Conservation (phyloP, 1,284 basidiomycete species). For the Salmacisia buchloeana region DNA sequence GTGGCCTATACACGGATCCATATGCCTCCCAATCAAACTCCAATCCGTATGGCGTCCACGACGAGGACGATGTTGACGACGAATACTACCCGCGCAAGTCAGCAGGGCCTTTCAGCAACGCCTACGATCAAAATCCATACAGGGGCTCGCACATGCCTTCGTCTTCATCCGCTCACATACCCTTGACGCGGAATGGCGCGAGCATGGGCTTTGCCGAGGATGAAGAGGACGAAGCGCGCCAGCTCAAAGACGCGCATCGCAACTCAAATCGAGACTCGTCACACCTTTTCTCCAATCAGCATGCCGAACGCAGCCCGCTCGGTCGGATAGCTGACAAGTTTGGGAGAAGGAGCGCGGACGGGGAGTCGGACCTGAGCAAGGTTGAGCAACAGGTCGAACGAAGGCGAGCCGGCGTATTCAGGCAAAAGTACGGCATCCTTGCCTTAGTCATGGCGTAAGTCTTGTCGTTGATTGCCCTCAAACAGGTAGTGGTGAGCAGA, state of each 20-base stretch:
- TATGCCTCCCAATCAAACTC: background rate
- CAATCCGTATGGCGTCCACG: background rate
- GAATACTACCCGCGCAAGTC: conserved; percentile 5
- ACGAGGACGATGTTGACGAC: background rate
- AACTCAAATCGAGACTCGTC: conserved; percentile 4
- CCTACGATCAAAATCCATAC: too few relatives aligned
- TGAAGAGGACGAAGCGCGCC: conserved; percentile 39
- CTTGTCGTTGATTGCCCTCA: background rate
- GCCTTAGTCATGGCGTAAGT: background rate
- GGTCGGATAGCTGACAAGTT: background rate
- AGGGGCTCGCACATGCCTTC: too few relatives aligned
- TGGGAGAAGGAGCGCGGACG: background rate
- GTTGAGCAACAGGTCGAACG: conserved; percentile 1
- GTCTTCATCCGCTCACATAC: conserved; percentile 17
- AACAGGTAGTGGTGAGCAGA: background rate
- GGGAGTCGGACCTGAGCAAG: background rate
- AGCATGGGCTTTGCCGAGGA: conserved; percentile 45
- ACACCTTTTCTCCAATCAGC: conserved; percentile 21
- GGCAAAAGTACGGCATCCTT: background rate
- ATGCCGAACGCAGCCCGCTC: background rate
- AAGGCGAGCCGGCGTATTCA: background rate
- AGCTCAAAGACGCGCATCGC: conserved; percentile 22
- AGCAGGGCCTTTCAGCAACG: too few relatives aligned
- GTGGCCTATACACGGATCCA: background rate
- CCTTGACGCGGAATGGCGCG: conserved; percentile 25